Evolutionary conservation across 768 basidiomycete species (phyloP), one percentile per base, ranked within the genome.

Genomic region (Royoungia palumana): DNA sequence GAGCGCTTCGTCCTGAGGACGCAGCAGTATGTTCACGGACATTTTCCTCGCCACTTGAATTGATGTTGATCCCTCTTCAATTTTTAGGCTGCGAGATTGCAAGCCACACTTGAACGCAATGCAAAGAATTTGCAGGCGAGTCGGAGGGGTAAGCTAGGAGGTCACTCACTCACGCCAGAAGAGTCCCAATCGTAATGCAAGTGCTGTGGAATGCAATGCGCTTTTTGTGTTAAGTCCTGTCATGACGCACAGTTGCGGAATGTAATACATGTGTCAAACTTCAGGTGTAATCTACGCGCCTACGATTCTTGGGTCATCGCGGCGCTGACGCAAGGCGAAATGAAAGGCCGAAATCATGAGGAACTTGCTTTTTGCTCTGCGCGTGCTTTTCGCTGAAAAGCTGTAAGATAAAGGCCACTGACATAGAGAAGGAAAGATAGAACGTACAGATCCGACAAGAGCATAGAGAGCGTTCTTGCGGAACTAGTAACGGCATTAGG

Each of bases 391-490:
- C 80, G 77, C 88, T 89, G 54, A 20, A 25, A 43, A 46, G 14
- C 41, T 45, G 38, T 44, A 11, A 51, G 35, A 32, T 5, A 22
- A 17, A 27, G 6, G 11, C 24, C 19, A 19, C 5, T n/a, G n/a
- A n/a, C n/a, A n/a, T n/a, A 30, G 6, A 30, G 12, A 44, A 14
- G 21, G 28, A 25, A 38, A 8, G 30, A 36, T 14, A 30, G 21
- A 35, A 71, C 87, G 61, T 62, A 91, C 90, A 43, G 88, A 88
- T 64, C 90, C 90, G 51, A 70, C 66, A 30, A 83, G 79, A 42
- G 89, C 87, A 65, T 77, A 77, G 55, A 78, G 78, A 47, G 87
- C 79, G 66, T 93, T 93, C 66, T 85, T 84, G 67, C 89, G 87
- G 81, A 90, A 91, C 90, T 92, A 56, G n/a, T 9, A 24, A 46